Evolutionary conservation across 2,329 filamentous ascomycete genomes (phyloP), one percentile per base, ranked within the genome.

Genomic region (Alternaria atra): DNA sequence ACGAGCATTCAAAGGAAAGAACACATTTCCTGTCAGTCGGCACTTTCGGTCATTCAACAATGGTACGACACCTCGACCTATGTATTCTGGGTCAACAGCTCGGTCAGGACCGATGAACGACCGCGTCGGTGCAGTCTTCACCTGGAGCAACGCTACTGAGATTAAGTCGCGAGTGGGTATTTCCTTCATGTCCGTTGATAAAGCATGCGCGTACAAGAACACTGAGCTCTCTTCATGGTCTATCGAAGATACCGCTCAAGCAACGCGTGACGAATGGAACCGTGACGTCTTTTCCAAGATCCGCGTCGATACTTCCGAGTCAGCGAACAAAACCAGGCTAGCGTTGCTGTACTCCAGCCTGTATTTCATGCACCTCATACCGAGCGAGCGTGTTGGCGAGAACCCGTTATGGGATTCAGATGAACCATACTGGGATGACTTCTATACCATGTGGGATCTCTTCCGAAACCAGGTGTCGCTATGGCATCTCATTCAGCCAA

Each of bases 361-460:
- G 34, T 78, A 77, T 60, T 77, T 77, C 53, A 77, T 73, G 73
- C 74, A 78, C 43, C 70, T 78, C 6, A 77, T 78, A 23, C 76
- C 75, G 0, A 76, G 72, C 42, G 74, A 78, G 60, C 72, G 76
- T 2, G 56, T 75, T 3, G 88, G 89, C 0, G 90, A 92, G 71
- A 92, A 92, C 53, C 89, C 89, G 1, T 73, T 89, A 0, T 92
- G 90, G 89, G 71, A 86, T 4, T 89, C 85, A 29, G 82, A 82
- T 6, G 89, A 91, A 73, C 90, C 89, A 0, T 91, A 91, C 65
- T 77, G 71, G 71, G 90, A 92, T 74, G 90, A 89, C 1, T 91
- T 89, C 59, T 92, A 91, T 72, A 91, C 89, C 61, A 87, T 91
- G 30, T 92, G 90, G 90, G 90, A 92, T 70, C 85, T 86, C 0